Conservation (phyloP, 2,329 filamentous ascomycete genomes). For the Zalaria sp. region DNA sequence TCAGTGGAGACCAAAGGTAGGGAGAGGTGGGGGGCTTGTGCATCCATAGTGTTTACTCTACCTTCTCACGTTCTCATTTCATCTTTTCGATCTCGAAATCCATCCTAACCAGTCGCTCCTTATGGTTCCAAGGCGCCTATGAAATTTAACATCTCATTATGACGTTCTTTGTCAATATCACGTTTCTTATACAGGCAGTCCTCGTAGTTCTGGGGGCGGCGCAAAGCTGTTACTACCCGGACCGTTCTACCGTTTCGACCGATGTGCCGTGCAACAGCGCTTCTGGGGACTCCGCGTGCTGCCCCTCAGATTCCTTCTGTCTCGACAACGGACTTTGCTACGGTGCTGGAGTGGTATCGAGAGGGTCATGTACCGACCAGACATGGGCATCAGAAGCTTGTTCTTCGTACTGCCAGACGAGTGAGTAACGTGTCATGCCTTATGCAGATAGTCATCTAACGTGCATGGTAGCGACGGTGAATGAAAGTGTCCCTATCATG, state of each 20-base stretch:
- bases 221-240: slow-evolving; percentile 16
- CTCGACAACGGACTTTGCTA: slow-evolving; percentile 19
- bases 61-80: neutral
- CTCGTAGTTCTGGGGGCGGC: neutral
- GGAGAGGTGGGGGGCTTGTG: too few relatives aligned
- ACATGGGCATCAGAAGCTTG: slow-evolving; percentile 15
- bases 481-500: slow-evolving; percentile 4
- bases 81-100: neutral
- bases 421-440: slow-evolving; percentile 7
- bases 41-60: neutral
- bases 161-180: slow-evolving; percentile 1
- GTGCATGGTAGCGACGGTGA: neutral
- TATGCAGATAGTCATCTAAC: neutral
- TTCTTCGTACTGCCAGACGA: slow-evolving; percentile 13
- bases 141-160: neutral
- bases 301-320: slow-evolving; percentile 14
- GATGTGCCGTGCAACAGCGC: slow-evolving; percentile 11
- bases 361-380: slow-evolving; percentile 18
- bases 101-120: neutral
- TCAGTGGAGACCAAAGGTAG: too few relatives aligned
- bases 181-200: neutral
- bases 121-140: neutral
- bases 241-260: slow-evolving; percentile 11
- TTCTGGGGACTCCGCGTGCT: slow-evolving; percentile 13
- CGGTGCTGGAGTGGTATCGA: slow-evolving; percentile 13